Conservation (phyloP, 306 rosid species). For the Herpetospermum pedunculosum region DNA sequence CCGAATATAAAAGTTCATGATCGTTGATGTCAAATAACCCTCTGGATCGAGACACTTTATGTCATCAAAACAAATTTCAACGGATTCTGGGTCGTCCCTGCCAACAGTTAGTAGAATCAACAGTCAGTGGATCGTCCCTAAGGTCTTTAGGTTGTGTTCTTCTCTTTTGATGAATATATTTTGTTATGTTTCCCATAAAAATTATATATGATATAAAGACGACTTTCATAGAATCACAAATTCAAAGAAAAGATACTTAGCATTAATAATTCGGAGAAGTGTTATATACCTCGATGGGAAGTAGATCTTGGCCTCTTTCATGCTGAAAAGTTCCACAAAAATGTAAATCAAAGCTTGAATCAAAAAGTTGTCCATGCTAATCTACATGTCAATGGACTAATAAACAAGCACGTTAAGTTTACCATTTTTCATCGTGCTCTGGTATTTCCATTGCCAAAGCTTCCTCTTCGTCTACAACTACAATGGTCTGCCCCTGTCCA, state of each 20-base stretch:
- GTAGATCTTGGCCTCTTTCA: conserved; percentile 57
- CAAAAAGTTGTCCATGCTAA: background rate
- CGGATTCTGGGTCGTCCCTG: conserved; percentile 83
- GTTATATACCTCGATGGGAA: conserved; percentile 74
- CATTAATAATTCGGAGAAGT: background rate
- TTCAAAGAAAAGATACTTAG: conserved; percentile 10
- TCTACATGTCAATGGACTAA: background rate
- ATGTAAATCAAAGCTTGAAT: background rate
- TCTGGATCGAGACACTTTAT: conserved; percentile 67
- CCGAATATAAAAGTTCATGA: conserved; percentile 91
- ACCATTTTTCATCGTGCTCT: conserved; percentile 45
- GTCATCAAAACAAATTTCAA: conserved; percentile 61
- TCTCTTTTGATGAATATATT: too few relatives aligned
- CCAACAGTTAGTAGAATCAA: conserved; percentile 21
- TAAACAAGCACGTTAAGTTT: conserved; percentile 10
- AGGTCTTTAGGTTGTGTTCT: too few relatives aligned
- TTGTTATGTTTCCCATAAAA: too few relatives aligned
- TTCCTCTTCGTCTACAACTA: conserved; percentile 67
- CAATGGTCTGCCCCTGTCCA: conserved; percentile 51
- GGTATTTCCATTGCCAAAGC: conserved; percentile 24
- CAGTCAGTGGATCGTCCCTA: too few relatives aligned
- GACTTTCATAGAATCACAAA: background rate
- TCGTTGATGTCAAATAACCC: conserved; percentile 70
- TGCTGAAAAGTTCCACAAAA: conserved; percentile 37
- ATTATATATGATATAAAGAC: background rate